These are phyloP conservation scores for Rhynchospora breviuscula DNA, from an alignment of 176 grass and related monocot genomes.

Conservation along the genomic window DNA sequence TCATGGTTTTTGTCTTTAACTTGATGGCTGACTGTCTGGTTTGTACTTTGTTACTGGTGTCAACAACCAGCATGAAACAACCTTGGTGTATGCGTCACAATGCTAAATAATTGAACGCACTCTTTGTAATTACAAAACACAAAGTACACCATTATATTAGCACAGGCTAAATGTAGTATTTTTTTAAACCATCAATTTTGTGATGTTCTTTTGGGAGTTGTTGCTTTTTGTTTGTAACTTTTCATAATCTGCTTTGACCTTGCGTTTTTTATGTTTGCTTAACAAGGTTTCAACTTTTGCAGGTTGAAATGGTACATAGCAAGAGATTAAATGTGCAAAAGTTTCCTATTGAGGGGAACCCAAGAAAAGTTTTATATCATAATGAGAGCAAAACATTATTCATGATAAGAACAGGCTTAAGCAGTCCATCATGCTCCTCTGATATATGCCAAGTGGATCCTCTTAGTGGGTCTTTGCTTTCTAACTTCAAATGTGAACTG, in stretches of 20 bases:
- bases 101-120: neutral
- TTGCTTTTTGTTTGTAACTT: neutral
- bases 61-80: neutral
- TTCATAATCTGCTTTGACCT: neutral
- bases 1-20: neutral
- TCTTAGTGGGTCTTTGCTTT: slow-evolving; percentile 69
- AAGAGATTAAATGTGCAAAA: slow-evolving; percentile 92
- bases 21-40: neutral
- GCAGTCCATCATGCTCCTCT: slow-evolving; percentile 56
- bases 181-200: neutral
- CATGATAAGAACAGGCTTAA: slow-evolving; percentile 75
- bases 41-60: neutral
- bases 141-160: slow-evolving; percentile 10
- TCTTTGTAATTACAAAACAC: slow-evolving; percentile 9
- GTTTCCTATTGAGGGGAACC: slow-evolving; percentile 77
- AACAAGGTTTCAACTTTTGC: slow-evolving; percentile 25
- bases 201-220: neutral
- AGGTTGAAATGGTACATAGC: slow-evolving; percentile 96
- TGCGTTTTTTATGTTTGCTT: neutral
- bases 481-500: slow-evolving; percentile 75
- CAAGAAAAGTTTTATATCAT: slow-evolving; percentile 91
- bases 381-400: slow-evolving; percentile 80
- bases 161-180: neutral
- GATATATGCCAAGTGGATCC: slow-evolving; percentile 89
- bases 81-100: neutral